Evolutionary conservation across 352 stramenopile genomes (phyloP).

Genomic region (Peronosclerospora sorghi): DNA sequence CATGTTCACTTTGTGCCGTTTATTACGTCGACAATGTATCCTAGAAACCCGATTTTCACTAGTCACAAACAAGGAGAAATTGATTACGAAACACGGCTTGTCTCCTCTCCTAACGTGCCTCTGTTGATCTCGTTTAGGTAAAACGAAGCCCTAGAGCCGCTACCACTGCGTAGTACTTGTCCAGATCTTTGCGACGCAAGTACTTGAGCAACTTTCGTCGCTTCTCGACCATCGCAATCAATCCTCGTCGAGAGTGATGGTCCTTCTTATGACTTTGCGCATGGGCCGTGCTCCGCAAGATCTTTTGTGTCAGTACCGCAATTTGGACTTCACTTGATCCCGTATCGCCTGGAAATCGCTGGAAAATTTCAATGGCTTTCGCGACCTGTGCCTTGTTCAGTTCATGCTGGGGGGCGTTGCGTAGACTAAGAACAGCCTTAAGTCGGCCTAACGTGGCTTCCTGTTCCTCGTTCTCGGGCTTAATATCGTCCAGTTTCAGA

Average conservation of each 20-base stretch:
- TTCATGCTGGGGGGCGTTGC: constrained; percentile 72
- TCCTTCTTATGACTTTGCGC: constrained; percentile 78
- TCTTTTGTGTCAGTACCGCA: constrained; percentile 80
- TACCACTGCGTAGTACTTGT: constrained; percentile 73
- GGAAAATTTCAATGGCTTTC: constrained; percentile 73
- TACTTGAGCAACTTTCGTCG: constrained; percentile 82
- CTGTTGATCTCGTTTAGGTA: constrained; percentile 25
- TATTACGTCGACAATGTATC: too few species aligned
- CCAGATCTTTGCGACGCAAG: constrained; percentile 67
- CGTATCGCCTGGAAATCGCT: constrained; percentile 79
- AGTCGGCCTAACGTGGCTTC: constrained; percentile 38
- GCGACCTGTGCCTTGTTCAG: constrained; percentile 77
- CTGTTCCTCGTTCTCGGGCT: constrained; percentile 30
- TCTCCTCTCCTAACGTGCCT: neutral
- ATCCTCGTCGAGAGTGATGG: constrained; percentile 74
- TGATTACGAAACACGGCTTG: too few species aligned
- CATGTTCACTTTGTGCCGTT: too few species aligned
- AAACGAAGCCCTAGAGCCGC: constrained; percentile 68
- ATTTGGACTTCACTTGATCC: constrained; percentile 82
- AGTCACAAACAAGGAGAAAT: too few species aligned
- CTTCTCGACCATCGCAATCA: constrained; percentile 81
- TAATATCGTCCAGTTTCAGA: constrained; percentile 38
- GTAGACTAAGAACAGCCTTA: constrained; percentile 58
- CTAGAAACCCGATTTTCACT: too few species aligned
- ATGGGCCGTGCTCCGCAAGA: constrained; percentile 65